Conservation (phyloP, 352 stramenopile genomes). For the Phytophthora quininea region DNA sequence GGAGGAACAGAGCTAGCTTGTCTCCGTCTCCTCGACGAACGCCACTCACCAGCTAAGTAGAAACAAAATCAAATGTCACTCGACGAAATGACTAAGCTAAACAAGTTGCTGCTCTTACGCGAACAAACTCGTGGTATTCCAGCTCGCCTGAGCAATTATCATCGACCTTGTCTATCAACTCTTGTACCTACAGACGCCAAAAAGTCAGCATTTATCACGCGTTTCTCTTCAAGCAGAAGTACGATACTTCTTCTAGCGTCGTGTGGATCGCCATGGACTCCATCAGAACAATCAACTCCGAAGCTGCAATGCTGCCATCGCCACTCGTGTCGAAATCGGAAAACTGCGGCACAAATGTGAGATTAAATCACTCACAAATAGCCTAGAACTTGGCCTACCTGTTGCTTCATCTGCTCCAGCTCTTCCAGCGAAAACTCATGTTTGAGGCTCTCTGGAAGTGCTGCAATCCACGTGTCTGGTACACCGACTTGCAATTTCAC, state of each 20-base stretch:
- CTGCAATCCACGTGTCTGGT: slow-evolving; percentile 52
- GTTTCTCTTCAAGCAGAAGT: too few species aligned
- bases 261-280: slow-evolving; percentile 64
- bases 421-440: slow-evolving; percentile 73
- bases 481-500: slow-evolving; percentile 47
- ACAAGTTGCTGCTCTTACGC: slow-evolving; percentile 29
- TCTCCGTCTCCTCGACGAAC: slow-evolving; percentile 61
- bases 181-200: slow-evolving; percentile 41
- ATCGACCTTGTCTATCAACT: slow-evolving; percentile 73
- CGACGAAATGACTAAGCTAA: not conserved
- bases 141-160: slow-evolving; percentile 73
- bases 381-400: slow-evolving; percentile 32
- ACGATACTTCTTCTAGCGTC: slow-evolving; percentile 47
- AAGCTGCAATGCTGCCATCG: slow-evolving; percentile 63
- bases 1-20: slow-evolving; percentile 65
- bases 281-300: slow-evolving; percentile 63
- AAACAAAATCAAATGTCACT: not conserved
- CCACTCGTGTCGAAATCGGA: slow-evolving; percentile 73
- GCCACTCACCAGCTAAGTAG: slow-evolving; percentile 61
- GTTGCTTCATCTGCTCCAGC: slow-evolving; percentile 69
- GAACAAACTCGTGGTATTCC: slow-evolving; percentile 73
- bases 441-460: slow-evolving; percentile 58
- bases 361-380: too few species aligned
- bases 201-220: too few species aligned
- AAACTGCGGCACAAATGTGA: slow-evolving; percentile 38